These are phyloP conservation scores for Aspergillus cavernicola DNA, from an alignment of 495 filamentous ascomycete genomes.

Conservation along the genomic window DNA sequence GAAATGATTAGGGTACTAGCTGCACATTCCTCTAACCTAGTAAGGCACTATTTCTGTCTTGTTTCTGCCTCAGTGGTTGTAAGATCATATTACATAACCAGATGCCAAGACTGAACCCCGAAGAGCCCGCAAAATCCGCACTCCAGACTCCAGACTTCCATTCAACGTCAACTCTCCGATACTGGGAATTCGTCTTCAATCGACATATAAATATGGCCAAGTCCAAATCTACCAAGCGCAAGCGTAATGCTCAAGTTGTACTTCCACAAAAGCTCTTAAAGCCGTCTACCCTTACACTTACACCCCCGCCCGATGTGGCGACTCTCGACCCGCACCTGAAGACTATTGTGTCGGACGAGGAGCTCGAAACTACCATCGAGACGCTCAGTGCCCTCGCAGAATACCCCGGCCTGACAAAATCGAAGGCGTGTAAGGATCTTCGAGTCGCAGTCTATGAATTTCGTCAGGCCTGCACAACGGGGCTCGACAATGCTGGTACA, in stretches of 20 bases:
- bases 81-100: too few relatives aligned
- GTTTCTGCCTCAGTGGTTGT: too few relatives aligned
- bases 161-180: too few relatives aligned
- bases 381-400: constrained; percentile 35
- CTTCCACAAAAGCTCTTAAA: constrained; percentile 32
- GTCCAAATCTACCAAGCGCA: constrained; percentile 36
- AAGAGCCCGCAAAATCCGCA: too few relatives aligned
- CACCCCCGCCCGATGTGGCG: constrained; percentile 32
- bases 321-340: constrained; percentile 30
- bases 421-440: constrained; percentile 39
- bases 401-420: constrained; percentile 35
- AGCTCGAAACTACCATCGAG: constrained; percentile 37
- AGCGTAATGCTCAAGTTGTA: constrained; percentile 33
- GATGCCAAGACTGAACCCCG: too few relatives aligned
- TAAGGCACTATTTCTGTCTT: too few relatives aligned
- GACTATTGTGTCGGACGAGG: constrained; percentile 33
- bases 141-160: too few relatives aligned
- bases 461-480: constrained; percentile 37
- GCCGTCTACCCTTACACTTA: constrained; percentile 13
- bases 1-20: too few relatives aligned
- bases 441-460: constrained; percentile 38
- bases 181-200: too few relatives aligned
- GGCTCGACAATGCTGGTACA: constrained; percentile 34
- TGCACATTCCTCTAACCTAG: too few relatives aligned
- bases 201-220: constrained; percentile 22